Evolutionary conservation across 108 stramenopile genomes (phyloP), one percentile per base, ranked within the genome.

Genomic region (Conticribra weissflogii): DNA sequence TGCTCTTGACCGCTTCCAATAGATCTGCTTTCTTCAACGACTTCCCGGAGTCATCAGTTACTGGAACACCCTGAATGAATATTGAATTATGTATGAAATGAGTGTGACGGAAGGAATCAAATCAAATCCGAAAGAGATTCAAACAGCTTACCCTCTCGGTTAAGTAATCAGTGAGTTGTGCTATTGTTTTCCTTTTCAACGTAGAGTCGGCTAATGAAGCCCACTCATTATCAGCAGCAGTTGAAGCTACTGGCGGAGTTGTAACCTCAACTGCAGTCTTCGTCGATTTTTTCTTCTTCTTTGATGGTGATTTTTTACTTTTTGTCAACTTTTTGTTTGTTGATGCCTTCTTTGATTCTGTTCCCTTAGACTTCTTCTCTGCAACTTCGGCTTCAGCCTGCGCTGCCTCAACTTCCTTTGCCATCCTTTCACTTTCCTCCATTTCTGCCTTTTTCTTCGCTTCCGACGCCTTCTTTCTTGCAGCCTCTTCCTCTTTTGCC

Each of bases 101-200:
- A 9, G 18, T 5, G 12, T 33, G 22, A 9, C 23, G 1, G n/a
- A 0, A 31, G 3, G 4, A 53, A 19, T 21, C 1, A 27, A 1
- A 15, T 49, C 25, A 49, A 63, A 49, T n/a, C n/a, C 17, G 14
- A 29, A 3, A 41, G 8, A 22, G 22, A n/a, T 24, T n/a, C 1
- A 34, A 46, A 34, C 25, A 31, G 46, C 64, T 29, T 52, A 65
- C 73, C 58, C 46, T 77, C 31, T 63, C 68, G 18, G 63, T 63
- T 19, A 77, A 68, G 65, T 77, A 77, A 33, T 61, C 68, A 49
- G 76, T 59, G 55, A 77, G 62, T 30, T 77, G 62, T 77, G 63
- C 68, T 9, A 77, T 67, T 36, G 76, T 68, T 65, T 77, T 77
- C 29, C 68, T 61, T 36, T 77, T 77, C 56, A 77, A 57, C 27